phyloP scores from a whole-genome alignment of 2,329 filamentous ascomycete genomes.

The Xylariaceae sp. region DNA sequence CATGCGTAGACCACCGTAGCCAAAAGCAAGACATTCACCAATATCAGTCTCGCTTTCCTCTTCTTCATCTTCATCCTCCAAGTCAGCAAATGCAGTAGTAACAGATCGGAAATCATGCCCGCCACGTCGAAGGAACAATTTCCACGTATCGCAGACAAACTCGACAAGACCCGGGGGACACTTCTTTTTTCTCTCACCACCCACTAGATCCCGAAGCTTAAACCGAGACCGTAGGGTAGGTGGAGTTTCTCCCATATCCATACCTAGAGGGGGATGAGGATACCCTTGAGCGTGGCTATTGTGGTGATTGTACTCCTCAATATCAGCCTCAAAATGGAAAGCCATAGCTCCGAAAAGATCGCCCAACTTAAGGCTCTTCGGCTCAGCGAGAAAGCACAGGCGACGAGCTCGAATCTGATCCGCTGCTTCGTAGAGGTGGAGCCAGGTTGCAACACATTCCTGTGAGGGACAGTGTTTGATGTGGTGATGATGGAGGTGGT shows the following conservation, averaged over 20 bases:
- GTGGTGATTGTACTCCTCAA: no score
- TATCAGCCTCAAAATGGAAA: conserved; percentile 19
- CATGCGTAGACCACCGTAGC: no score
- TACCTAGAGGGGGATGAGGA: no score
- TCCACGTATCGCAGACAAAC: conserved; percentile 18
- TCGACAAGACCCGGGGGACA: conserved; percentile 11
- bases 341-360: conserved; percentile 1
- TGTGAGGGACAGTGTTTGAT: conserved; percentile 7
- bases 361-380: conserved; percentile 14
- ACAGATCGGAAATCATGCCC: background rate
- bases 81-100: background rate
- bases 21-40: no score
- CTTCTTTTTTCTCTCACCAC: background rate
- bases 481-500: no score
- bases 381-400: conserved; percentile 17
- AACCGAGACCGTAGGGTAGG: no score
- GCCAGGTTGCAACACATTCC: conserved; percentile 13
- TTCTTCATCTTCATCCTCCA: background rate
- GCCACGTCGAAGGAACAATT: conserved; percentile 12
- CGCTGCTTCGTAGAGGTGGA: conserved; percentile 15
- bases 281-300: no score
- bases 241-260: no score
- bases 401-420: conserved; percentile 5
- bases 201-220: background rate
- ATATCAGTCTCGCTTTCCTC: background rate